A percentile compares a stretch with the other conserved stretches of the same genome.
Conservation (phyloP, 495 filamentous ascomycete genomes). For the Penicillium diatomitis region DNA sequence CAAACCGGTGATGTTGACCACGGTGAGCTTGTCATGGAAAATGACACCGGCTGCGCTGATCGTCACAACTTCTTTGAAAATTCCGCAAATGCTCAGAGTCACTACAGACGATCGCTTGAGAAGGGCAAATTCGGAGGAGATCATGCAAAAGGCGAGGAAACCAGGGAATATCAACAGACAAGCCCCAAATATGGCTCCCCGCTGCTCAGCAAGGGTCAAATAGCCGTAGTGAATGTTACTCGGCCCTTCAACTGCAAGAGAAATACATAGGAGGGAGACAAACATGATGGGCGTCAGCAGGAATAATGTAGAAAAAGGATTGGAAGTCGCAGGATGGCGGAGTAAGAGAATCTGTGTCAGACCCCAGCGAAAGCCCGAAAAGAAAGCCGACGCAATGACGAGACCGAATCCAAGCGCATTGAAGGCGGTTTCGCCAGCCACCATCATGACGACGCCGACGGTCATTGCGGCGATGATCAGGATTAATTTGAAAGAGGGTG, state of each 20-base stretch:
- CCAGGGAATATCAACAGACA: slow-evolving; percentile 81
- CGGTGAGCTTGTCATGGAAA: slow-evolving; percentile 83
- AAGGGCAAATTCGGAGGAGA: slow-evolving; percentile 88
- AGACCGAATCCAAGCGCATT: slow-evolving; percentile 79
- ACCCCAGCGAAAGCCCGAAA: slow-evolving; percentile 95
- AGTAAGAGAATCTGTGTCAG: slow-evolving; percentile 93
- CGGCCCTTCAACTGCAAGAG: slow-evolving; percentile 79
- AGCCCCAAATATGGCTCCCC: slow-evolving; percentile 50
- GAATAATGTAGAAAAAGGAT: slow-evolving; percentile 95
- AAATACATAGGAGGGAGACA: slow-evolving; percentile 64
- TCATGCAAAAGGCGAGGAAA: slow-evolving; percentile 91
- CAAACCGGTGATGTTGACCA: slow-evolving; percentile 80
- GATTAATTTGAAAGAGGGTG: slow-evolving; percentile 74
- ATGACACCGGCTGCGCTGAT: slow-evolving; percentile 81
- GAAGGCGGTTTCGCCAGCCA: slow-evolving; percentile 91
- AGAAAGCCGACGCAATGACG: slow-evolving; percentile 85
- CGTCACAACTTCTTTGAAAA: slow-evolving; percentile 98
- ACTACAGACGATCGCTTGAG: slow-evolving; percentile 93
- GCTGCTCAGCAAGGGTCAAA: slow-evolving; percentile 47
- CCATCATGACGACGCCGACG: slow-evolving; percentile 95
- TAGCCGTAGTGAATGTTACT: slow-evolving; percentile 54
- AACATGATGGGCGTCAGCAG: slow-evolving; percentile 98
- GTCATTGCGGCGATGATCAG: slow-evolving; percentile 91
- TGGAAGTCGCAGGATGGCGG: slow-evolving; percentile 88
- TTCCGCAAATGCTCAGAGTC: slow-evolving; percentile 91